Evolutionary conservation across 331 rosid genomes (phyloP).

Genomic region (Pyrus hybrid): DNA sequence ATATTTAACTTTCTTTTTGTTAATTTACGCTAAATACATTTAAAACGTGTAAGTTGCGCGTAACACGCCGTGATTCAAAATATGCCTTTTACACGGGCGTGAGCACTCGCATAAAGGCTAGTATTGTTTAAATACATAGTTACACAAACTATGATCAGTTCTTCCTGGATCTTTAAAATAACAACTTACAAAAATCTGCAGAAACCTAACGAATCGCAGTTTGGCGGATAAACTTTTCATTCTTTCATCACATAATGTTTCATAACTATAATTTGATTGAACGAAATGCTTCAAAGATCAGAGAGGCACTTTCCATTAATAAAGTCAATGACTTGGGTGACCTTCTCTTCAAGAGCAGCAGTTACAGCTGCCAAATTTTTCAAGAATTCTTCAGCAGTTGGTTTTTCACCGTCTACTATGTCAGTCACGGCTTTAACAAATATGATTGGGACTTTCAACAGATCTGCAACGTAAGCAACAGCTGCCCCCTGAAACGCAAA

Average conservation of each 20-base stretch:
- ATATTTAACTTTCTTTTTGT: no score
- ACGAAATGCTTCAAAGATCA: conserved; percentile 49
- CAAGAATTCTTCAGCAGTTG: conserved; percentile 87
- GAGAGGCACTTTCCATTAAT: conserved; percentile 59
- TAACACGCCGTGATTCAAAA: no score
- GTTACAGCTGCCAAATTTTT: conserved; percentile 52
- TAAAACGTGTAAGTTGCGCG: no score
- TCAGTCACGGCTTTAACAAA: conserved; percentile 92
- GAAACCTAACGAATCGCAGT: conserved; percentile 5
- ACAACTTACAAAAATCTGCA: conserved; percentile 10
- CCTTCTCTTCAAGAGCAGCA: conserved; percentile 51
- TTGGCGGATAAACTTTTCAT: background rate
- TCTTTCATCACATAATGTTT: background rate
- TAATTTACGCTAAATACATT: no score
- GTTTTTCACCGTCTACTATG: conserved; percentile 80
- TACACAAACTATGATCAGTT: background rate
- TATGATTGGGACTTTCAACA: conserved; percentile 75
- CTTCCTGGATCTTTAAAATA: conserved; percentile 14
- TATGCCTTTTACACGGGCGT: no score
- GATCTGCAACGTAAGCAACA: conserved; percentile 86
- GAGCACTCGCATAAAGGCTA: no score
- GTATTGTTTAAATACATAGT: background rate
- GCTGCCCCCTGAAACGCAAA: conserved; percentile 83
- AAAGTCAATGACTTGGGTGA: conserved; percentile 51
- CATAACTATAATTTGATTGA: background rate